Percentiles rank a stretch among this genome's conserved stretches.
These are phyloP conservation scores for Fusarium brachygibbosum DNA, from an alignment of 2,329 filamentous ascomycete species.

Conservation along the genomic window DNA sequence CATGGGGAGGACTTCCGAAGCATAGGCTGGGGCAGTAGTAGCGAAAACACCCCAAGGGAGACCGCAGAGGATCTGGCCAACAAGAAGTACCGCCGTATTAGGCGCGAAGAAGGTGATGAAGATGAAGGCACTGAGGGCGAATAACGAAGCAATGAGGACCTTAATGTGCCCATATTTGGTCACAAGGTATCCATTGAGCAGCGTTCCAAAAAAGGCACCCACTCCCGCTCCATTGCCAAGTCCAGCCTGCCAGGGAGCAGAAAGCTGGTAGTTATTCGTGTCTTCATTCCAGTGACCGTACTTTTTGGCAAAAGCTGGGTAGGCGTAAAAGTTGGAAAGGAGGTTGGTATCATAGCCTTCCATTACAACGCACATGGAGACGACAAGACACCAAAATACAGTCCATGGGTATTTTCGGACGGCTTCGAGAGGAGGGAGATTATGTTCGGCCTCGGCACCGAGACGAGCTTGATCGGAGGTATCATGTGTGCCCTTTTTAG, in stretches of 20 bases:
- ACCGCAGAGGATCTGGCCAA: slow-evolving; percentile 61
- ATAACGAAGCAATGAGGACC: slow-evolving; percentile 59
- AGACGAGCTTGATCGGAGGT: slow-evolving; percentile 33
- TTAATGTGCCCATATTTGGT: slow-evolving; percentile 60
- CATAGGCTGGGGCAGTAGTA: slow-evolving; percentile 62
- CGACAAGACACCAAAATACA: slow-evolving; percentile 55
- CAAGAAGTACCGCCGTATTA: slow-evolving; percentile 55
- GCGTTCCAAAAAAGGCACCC: slow-evolving; percentile 63
- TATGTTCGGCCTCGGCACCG: slow-evolving; percentile 44
- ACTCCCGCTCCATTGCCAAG: slow-evolving; percentile 60
- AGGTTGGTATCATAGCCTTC: slow-evolving; percentile 58
- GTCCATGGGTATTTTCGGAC: slow-evolving; percentile 53
- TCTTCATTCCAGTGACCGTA: slow-evolving; percentile 51
- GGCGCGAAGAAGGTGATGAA: slow-evolving; percentile 63
- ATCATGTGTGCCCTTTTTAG: slow-evolving; percentile 10
- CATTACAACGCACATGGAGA: slow-evolving; percentile 59
- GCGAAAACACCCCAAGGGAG: slow-evolving; percentile 62
- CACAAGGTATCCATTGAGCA: slow-evolving; percentile 62
- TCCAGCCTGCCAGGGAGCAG: slow-evolving; percentile 64
- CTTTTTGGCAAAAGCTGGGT: slow-evolving; percentile 48
- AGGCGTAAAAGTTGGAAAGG: slow-evolving; percentile 56
- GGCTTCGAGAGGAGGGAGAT: slow-evolving; percentile 47
- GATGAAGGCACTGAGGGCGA: slow-evolving; percentile 58
- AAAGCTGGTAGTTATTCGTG: slow-evolving; percentile 55
- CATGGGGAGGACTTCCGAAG: slow-evolving; percentile 58